Evolutionary conservation across 768 basidiomycete species (phyloP).

Genomic region (Tylopilus balloui): DNA sequence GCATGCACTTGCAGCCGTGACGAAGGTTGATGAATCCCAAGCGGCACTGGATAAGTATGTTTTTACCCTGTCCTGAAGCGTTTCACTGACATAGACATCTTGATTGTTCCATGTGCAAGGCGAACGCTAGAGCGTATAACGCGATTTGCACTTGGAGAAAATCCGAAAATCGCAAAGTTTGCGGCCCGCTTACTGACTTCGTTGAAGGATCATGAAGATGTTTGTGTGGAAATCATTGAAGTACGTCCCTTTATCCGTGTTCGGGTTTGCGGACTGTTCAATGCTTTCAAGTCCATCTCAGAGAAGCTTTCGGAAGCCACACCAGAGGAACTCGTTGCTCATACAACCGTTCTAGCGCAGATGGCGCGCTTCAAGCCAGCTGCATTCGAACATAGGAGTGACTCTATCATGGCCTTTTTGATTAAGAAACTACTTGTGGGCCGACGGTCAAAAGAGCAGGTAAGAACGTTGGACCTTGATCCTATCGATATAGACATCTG

Average conservation of each 20-base stretch:
- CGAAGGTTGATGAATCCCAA: conserved; percentile 53
- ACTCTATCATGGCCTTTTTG: conserved; percentile 66
- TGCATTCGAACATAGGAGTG: conserved; percentile 76
- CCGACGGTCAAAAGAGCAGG: conserved; percentile 42
- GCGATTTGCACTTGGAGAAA: conserved; percentile 54
- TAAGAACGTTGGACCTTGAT: conserved; percentile 29
- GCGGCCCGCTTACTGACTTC: conserved; percentile 71
- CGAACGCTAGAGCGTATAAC: conserved; percentile 61
- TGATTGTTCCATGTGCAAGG: conserved; percentile 33
- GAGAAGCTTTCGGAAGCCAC: conserved; percentile 43
- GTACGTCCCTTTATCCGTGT: conserved; percentile 38
- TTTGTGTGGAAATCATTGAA: conserved; percentile 56
- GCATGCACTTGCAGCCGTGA: conserved; percentile 70
- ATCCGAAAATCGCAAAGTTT: conserved; percentile 76
- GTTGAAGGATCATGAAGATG: conserved; percentile 46
- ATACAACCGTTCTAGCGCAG: conserved; percentile 69
- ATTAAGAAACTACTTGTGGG: conserved; percentile 67
- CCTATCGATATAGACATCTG: neutral
- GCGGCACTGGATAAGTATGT: conserved; percentile 66
- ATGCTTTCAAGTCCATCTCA: conserved; percentile 49
- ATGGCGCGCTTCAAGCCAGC: conserved; percentile 63
- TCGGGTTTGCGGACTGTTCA: neutral
- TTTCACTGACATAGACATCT: neutral
- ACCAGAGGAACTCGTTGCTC: conserved; percentile 55
- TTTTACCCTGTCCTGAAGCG: neutral